Evolutionary conservation across 306 rosid genomes (phyloP).

Genomic region (Rubus parviflorus): DNA sequence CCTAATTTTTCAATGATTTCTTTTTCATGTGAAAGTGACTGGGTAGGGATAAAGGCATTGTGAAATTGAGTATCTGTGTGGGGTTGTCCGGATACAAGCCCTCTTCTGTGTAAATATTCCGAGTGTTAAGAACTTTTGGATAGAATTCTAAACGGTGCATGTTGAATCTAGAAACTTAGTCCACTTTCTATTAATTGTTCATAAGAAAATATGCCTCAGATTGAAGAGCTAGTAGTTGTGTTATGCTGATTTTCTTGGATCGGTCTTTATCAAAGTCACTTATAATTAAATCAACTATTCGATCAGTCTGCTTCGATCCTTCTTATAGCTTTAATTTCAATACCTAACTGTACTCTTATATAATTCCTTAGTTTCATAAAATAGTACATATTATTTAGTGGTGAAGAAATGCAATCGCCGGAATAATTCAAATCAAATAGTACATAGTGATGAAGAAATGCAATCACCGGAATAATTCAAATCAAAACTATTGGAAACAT

Average conservation of each 20-base stretch:
- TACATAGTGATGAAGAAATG: not conserved
- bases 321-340: too few relatives aligned
- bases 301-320: too few relatives aligned
- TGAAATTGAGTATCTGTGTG: not conserved
- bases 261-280: not conserved
- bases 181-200: too few relatives aligned
- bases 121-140: slow-evolving; percentile 4
- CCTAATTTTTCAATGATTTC: not conserved
- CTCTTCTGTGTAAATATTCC: not conserved
- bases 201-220: too few relatives aligned
- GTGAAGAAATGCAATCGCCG: not conserved
- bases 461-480: too few relatives aligned
- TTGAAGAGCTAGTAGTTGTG: not conserved
- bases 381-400: not conserved
- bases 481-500: too few relatives aligned
- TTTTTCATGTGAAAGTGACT: not conserved
- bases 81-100: slow-evolving; percentile 15
- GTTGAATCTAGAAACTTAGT: too few relatives aligned
- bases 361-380: not conserved
- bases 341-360: not conserved
- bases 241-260: too few relatives aligned
- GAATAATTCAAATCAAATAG: too few relatives aligned
- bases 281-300: not conserved
- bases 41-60: not conserved
- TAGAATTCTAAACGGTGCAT: not conserved